A percentile compares a stretch with the other conserved stretches of the same genome.
Conservation (phyloP, 352 stramenopile genomes). For the Globisporangium paroecandrum region DNA sequence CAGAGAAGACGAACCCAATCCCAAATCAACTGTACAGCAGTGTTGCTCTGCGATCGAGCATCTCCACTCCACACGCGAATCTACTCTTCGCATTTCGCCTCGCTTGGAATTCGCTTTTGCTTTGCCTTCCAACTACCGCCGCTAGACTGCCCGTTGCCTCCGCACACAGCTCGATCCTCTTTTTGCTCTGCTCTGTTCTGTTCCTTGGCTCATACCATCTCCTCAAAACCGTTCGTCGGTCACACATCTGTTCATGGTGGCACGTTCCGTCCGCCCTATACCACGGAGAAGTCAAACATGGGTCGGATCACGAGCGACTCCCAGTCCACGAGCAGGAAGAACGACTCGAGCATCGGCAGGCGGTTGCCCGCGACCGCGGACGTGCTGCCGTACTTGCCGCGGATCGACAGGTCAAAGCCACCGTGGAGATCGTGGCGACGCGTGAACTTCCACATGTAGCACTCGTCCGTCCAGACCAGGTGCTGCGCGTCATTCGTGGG, state of each 20-base stretch:
- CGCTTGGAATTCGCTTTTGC: not conserved
- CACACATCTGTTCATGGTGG: not conserved
- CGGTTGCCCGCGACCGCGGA: constrained; percentile 78
- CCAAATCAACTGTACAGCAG: not conserved
- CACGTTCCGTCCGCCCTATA: constrained; percentile 12
- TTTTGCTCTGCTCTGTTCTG: not conserved
- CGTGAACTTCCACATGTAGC: constrained; percentile 82
- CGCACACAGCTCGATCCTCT: not conserved
- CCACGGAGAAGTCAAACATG: constrained; percentile 66
- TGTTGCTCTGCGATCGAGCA: constrained; percentile 4
- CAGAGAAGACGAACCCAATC: not conserved
- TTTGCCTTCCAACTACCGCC: not conserved
- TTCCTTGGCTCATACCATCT: not conserved
- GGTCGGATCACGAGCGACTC: constrained; percentile 77
- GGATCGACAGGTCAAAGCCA: constrained; percentile 73
- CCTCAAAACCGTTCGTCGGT: not conserved
- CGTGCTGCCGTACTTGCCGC: constrained; percentile 79
- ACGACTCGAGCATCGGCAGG: constrained; percentile 82
- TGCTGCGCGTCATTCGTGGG: constrained; percentile 80
- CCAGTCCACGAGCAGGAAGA: constrained; percentile 84
- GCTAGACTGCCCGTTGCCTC: not conserved
- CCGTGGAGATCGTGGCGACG: constrained; percentile 44
- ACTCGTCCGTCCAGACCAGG: constrained; percentile 86
- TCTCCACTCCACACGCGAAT: not conserved
- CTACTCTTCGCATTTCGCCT: not conserved